Base-by-base conservation (phyloP, 208 protist species). In the Trypanosoma congolense region DNA sequence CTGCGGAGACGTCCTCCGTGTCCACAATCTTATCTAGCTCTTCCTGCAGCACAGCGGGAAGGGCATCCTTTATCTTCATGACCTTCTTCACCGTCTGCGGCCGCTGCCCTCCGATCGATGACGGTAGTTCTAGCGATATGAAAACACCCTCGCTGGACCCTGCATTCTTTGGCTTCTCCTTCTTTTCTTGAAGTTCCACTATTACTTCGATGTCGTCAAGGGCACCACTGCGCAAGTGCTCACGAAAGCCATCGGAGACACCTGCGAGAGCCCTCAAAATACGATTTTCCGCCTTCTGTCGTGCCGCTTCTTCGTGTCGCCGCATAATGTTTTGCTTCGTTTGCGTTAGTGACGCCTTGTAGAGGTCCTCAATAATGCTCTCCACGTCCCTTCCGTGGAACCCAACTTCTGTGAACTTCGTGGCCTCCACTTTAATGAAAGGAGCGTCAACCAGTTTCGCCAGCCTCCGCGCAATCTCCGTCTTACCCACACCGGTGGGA, bases 381-480 rank as follows among this genome's bases (percentile, higher is more conserved):
- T 98, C 96, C 22, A 99, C 97, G 48, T 98, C 96, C 8, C 96
- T 81, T 38, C 94, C 94, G 73, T 97, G 89, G 62, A 97, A 98
- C 29, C 96, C 96, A 12, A 99, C 96, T 57, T 98, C 96, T 0
- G 97, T 99, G 66, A 98, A 99, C 81, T 99, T 99, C 12, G 97
- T 99, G 3, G 97, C 97, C 73, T 99, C 97, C 18, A 98, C 97
- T 70, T 99, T 99, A 29, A 99, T 83, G 58, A 99, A 99, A 2
- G 97, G 97, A 9, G 96, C 95, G 53, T 98, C 83, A 6, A 97
- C 82, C 46, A 99, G 74, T 72, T 98, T 98, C 4, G 97, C 96
- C 33, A 99, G 82, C 28, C 97, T 76, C 25, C 97, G 75, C 10
- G 97, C 96, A 53, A 99, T 97, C 72, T 99, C 96, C 35, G 90